Evolutionary conservation across 1,139 yeast species (phyloP), one percentile per base, ranked within the genome.

Genomic region (Hemisphaericaspora xylofermentans): DNA sequence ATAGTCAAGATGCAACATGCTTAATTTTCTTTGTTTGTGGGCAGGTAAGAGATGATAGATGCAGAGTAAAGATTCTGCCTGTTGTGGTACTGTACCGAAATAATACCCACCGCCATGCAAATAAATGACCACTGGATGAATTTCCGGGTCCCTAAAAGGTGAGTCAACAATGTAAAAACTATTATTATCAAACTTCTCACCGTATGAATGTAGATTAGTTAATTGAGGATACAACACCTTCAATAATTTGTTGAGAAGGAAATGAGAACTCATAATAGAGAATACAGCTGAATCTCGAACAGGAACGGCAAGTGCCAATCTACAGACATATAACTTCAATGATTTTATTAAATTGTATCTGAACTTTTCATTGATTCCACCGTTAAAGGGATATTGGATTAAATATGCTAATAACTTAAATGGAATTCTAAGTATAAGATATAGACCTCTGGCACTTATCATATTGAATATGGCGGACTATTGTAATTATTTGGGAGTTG

Each of bases 101-200:
- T 59, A 68, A 47, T 60, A 71, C 2, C 76, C 77, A 2, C 78
- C 78, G 14, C 78, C 77, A 45, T 72, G 77, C 12, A 57, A 47
- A 45, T 59, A 71, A 19, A 71, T 52, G 16, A 72, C 51, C 14
- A 72, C 52, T 1, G 76, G 76, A 44, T 70, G 74, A 5, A 44
- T 38, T 0, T 52, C 44, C 1, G 36, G 15, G n/a, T 57, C 49
- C 24, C 65, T 51, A 28, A 57, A 48, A 2, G 57, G 56, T 35
- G 58, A 60, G 45, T 66, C 65, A 4, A 58, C 66, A 10, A 71
- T 39, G 76, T 77, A 72, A 34, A 57, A 51, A 6, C 71, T 64
- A 40, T 60, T 55, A n/a, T 54, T 47, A 39, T 66, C 71, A 44
- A 53, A 70, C 25, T 47, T 48, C 33, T 60, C 57, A 9, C 76